Evolutionary conservation across 768 basidiomycete genomes (phyloP), one percentile per base, ranked within the genome.

Genomic region (Collybiopsis luxurians): DNA sequence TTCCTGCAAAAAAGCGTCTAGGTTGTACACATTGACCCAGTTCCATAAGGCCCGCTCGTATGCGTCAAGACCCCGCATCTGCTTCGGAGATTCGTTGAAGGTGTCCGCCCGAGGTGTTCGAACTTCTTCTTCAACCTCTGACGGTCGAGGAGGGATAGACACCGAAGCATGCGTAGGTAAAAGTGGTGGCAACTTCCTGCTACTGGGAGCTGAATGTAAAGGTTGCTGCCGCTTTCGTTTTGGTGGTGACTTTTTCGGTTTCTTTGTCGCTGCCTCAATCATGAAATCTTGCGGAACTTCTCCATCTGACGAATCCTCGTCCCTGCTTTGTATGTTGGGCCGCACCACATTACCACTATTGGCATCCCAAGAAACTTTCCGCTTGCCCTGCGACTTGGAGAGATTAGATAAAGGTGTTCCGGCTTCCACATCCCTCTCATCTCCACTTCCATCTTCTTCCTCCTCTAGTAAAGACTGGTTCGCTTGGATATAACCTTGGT

Each of bases 1-100:
- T 60, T 98, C 94, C 71, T 96, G 92, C 27, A 99, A 73, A 71
- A 95, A 99, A 7, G 86, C 87, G 66, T 99, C 97, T 38, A 99
- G 80, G 67, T 99, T 98, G 68, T 94, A 93, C 12, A 98, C 94
- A 67, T 99, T 99, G 58, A 98, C 94, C 97, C 97, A 99, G 57
- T 91, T 90, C 97, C 97, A 99, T 47, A 98, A 71, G 1, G 97
- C 97, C 57, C 86, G 87, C 70, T 99, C 95, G 65, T 91, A 87
- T 12, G 85, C 84, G 65, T 94, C 89, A 44, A 94, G 69, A 9
- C 91, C 89, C 50, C 84, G 80, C 79, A 86, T 82, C 42, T 73
- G 77, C 58, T 75, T 83, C 19, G 72, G 44, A 23, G 42, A 12
- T 13, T 55, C 54, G 28, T 9, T 36, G 45, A 47, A 47, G 9